Conservation (phyloP, 2,329 filamentous ascomycete species). For the Fonsecaea nubica region DNA sequence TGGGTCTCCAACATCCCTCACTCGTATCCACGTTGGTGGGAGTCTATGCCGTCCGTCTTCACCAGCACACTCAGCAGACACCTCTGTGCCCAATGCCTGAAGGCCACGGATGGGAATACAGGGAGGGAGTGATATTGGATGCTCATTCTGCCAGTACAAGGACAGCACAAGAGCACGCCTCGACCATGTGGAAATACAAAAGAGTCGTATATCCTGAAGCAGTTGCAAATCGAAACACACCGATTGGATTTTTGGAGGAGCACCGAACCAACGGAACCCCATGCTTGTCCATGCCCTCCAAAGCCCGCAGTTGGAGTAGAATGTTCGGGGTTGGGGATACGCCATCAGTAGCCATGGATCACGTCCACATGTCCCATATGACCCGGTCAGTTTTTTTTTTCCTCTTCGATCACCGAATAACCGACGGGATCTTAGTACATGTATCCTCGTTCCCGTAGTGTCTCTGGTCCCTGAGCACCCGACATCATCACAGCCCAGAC, state of each 20-base stretch:
- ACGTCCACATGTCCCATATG: neutral
- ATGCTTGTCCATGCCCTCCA: neutral
- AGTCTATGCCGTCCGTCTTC: no score
- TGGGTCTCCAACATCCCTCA: neutral
- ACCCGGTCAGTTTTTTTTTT: neutral
- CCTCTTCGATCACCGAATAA: slow-evolving; percentile 13
- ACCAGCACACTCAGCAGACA: no score
- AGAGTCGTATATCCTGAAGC: neutral
- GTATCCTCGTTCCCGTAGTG: slow-evolving; percentile 2
- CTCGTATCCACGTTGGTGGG: no score
- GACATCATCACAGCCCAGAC: neutral
- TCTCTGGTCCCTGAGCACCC: slow-evolving; percentile 2
- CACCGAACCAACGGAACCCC: neutral
- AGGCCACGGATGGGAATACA: neutral
- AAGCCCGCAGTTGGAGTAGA: slow-evolving; percentile 1
- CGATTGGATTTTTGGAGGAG: neutral
- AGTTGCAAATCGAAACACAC: neutral
- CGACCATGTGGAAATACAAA: neutral
- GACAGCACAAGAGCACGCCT: neutral
- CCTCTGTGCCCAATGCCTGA: no score
- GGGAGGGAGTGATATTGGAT: neutral
- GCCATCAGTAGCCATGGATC: neutral
- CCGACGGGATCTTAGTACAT: neutral
- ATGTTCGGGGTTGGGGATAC: slow-evolving; percentile 5
- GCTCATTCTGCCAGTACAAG: neutral